Percentiles rank a stretch among this genome's conserved stretches.
Conservation (phyloP, 371 early-diverging fungal species). For the Encephalitozoon romaleae region DNA sequence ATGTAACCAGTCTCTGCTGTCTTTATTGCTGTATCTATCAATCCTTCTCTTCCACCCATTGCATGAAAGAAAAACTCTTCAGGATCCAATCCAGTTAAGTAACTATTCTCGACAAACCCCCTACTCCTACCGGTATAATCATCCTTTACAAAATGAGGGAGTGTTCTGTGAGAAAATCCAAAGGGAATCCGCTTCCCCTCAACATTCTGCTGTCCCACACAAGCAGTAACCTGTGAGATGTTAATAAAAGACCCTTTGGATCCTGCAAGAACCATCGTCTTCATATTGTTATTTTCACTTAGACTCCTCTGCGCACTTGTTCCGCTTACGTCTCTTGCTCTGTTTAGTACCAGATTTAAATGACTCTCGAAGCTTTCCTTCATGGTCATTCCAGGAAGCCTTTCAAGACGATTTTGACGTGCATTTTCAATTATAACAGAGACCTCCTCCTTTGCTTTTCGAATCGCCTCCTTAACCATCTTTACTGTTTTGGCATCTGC, state of each 20-base stretch:
- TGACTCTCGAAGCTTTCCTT: slow-evolving; percentile 85
- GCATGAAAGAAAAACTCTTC: slow-evolving; percentile 99
- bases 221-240: slow-evolving; percentile 94
- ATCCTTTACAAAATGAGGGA: slow-evolving; percentile 94
- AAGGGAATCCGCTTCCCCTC: slow-evolving; percentile 97
- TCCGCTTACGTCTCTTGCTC: slow-evolving; percentile 88
- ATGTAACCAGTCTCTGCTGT: slow-evolving; percentile 99
- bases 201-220: slow-evolving; percentile 98
- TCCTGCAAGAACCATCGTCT: slow-evolving; percentile 93
- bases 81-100: slow-evolving; percentile 87
- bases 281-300: slow-evolving; percentile 85
- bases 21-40: slow-evolving; percentile 95
- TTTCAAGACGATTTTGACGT: slow-evolving; percentile 73
- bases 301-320: slow-evolving; percentile 75
- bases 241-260: slow-evolving; percentile 96
- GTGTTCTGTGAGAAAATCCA: slow-evolving; percentile 83
- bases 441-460: slow-evolving; percentile 73
- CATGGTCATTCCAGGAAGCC: slow-evolving; percentile 89
- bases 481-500: slow-evolving; percentile 78
- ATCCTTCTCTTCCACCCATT: slow-evolving; percentile 98
- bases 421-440: slow-evolving; percentile 73
- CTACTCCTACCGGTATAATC: slow-evolving; percentile 88
- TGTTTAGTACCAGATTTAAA: slow-evolving; percentile 75
- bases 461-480: slow-evolving; percentile 72
- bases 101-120: slow-evolving; percentile 96